These are phyloP conservation scores for Schizonepeta tenuifolia DNA, from an alignment of 257 asterid genomes.

Conservation along the genomic window DNA sequence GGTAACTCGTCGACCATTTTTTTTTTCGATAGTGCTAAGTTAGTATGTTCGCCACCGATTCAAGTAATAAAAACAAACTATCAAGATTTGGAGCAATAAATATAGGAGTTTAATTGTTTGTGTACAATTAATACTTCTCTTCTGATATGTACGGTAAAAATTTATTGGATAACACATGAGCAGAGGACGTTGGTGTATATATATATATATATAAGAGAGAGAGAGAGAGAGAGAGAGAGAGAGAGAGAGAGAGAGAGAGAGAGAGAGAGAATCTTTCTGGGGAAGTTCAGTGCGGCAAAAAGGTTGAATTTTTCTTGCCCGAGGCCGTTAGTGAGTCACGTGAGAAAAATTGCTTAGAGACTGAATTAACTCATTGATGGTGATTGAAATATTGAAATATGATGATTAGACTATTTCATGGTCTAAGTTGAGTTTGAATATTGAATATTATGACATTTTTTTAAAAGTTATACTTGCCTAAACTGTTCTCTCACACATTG, in stretches of 20 bases:
- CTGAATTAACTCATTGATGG: background rate
- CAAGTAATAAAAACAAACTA: background rate
- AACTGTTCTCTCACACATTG: background rate
- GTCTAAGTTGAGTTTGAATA: background rate
- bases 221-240: too few relatives aligned
- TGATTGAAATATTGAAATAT: slow-evolving; percentile 27
- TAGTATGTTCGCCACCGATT: background rate
- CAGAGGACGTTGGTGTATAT: background rate
- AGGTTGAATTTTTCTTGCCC: slow-evolving; percentile 6
- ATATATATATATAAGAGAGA: too few relatives aligned
- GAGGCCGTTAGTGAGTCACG: background rate
- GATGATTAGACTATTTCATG: slow-evolving; percentile 15
- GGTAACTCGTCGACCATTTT: slow-evolving; percentile 52
- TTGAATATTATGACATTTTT: background rate
- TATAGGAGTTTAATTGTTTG: background rate
- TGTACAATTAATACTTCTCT: background rate
- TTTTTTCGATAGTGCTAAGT: background rate
- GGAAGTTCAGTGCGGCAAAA: background rate
- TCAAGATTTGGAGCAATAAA: background rate
- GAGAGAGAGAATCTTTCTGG: background rate
- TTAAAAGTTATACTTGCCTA: too few relatives aligned
- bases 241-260: background rate
- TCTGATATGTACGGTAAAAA: background rate
- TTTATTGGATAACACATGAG: background rate
- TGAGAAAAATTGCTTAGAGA: background rate